phyloP scores from a whole-genome alignment of 2,329 filamentous ascomycete species.

The Pseudocercospora eumusae region DNA sequence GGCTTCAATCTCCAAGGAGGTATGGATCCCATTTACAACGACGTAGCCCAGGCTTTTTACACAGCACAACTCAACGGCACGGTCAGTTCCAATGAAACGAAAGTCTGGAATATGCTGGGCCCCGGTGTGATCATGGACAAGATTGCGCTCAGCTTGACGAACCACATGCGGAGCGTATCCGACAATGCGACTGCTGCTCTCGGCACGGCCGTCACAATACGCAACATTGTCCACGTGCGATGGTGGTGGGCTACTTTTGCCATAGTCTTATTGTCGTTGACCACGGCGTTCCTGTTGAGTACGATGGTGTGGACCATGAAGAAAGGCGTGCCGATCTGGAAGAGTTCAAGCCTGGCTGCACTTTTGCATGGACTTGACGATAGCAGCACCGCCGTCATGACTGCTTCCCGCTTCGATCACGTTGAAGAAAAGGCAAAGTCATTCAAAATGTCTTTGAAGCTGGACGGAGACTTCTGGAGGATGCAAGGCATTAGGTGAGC shows the following conservation, averaged over 20 bases:
- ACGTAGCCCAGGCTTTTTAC: slow-evolving; percentile 3
- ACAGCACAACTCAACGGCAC: background rate
- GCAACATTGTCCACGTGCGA: slow-evolving; percentile 17
- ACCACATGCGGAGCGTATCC: slow-evolving; percentile 1
- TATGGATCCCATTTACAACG: background rate
- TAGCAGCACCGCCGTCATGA: slow-evolving; percentile 1
- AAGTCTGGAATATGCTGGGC: slow-evolving; percentile 1
- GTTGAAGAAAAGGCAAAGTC: slow-evolving; percentile 10
- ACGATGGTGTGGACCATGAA: slow-evolving; percentile 13
- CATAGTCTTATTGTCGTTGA: slow-evolving; percentile 14
- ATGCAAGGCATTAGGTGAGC: background rate
- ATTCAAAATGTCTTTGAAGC: background rate
- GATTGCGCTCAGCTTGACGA: slow-evolving; percentile 20
- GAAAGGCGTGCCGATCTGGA: slow-evolving; percentile 16
- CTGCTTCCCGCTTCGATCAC: background rate
- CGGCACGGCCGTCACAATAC: background rate
- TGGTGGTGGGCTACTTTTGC: slow-evolving; percentile 23
- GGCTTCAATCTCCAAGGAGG: background rate
- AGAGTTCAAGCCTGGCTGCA: slow-evolving; percentile 22
- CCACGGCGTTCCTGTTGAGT: slow-evolving; percentile 5
- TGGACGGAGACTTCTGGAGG: background rate
- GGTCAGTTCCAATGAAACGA: background rate
- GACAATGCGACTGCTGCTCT: background rate
- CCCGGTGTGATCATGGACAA: slow-evolving; percentile 6
- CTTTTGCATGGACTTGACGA: slow-evolving; percentile 20